A percentile compares a stretch with the other conserved stretches of the same genome.
phyloP scores from a whole-genome alignment of 202 grass and related monocot genomes.

The Panicum hallii region DNA sequence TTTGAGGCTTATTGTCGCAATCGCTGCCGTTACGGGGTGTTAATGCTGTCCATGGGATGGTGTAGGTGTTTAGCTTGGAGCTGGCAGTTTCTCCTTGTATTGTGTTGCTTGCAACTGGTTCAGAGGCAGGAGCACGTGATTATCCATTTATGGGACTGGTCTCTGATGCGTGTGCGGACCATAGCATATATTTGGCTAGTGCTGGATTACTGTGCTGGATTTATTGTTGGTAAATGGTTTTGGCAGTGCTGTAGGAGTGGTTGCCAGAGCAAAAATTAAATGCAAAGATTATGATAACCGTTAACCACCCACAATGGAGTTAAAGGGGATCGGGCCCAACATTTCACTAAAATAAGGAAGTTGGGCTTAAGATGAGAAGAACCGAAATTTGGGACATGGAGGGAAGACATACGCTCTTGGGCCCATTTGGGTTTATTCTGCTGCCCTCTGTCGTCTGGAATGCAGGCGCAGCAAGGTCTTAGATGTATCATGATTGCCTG shows the following conservation, averaged over 20 bases:
- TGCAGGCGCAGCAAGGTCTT: background rate
- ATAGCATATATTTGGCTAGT: background rate
- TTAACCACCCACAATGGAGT: background rate
- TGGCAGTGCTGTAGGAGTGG: background rate
- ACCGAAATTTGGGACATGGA: background rate
- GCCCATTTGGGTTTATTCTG: background rate
- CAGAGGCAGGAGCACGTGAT: background rate
- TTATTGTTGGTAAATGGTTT: slow-evolving; percentile 15
- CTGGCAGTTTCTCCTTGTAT: background rate
- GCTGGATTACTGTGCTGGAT: background rate
- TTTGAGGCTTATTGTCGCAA: background rate
- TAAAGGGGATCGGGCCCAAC: background rate
- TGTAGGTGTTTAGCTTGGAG: background rate
- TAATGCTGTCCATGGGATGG: background rate
- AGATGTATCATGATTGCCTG: background rate
- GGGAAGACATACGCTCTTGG: background rate
- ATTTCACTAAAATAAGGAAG: background rate
- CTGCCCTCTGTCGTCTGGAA: background rate
- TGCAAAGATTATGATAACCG: background rate
- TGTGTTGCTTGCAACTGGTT: background rate
- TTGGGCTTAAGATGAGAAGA: slow-evolving; percentile 1
- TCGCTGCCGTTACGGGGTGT: background rate
- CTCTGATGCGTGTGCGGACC: background rate
- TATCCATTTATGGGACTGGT: background rate
- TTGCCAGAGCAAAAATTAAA: background rate